Percentiles rank a stretch among this genome's conserved stretches.
These are phyloP conservation scores for Nigrograna mackinnonii DNA, from an alignment of 2,329 filamentous ascomycete genomes.

Conservation along the genomic window DNA sequence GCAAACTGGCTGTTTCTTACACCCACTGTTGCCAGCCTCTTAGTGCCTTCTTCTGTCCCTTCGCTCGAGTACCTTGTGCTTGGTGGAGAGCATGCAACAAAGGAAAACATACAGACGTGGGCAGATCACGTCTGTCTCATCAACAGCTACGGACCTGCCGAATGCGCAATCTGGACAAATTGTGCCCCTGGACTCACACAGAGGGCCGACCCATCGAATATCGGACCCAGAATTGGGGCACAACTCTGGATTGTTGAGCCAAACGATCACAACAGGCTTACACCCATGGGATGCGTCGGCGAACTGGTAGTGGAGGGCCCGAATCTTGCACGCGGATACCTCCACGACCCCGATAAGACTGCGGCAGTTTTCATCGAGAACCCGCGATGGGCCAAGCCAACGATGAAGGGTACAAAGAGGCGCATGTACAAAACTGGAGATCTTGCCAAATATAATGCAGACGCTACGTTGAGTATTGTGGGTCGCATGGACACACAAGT, in stretches of 20 bases:
- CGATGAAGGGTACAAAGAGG: slow-evolving; percentile 3
- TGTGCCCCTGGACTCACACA: slow-evolving; percentile 7
- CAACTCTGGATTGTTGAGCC: slow-evolving; percentile 29
- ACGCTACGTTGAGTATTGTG: slow-evolving; percentile 17
- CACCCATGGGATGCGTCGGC: slow-evolving; percentile 18
- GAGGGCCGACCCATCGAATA: slow-evolving; percentile 10
- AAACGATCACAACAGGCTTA: slow-evolving; percentile 16
- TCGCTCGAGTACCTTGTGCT: too few relatives aligned
- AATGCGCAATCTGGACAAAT: slow-evolving; percentile 14
- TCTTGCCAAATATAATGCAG: slow-evolving; percentile 13
- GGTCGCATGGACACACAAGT: slow-evolving; percentile 24
- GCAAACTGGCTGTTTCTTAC: slow-evolving; percentile 33
- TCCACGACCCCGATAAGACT: slow-evolving; percentile 21
- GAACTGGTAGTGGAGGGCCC: slow-evolving; percentile 30
- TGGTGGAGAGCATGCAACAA: slow-evolving; percentile 1
- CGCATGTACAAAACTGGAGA: slow-evolving; percentile 25
- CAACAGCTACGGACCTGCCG: slow-evolving; percentile 21
- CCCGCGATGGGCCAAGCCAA: slow-evolving; percentile 13
- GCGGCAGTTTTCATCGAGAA: slow-evolving; percentile 13
- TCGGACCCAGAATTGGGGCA: slow-evolving; percentile 10
- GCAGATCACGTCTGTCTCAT: slow-evolving; percentile 8
- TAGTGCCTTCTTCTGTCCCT: too few relatives aligned
- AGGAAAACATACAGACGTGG: slow-evolving; percentile 44
- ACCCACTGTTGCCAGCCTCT: slow-evolving; percentile 31
- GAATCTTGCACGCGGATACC: slow-evolving; percentile 21